Percentiles rank a stretch among this genome's conserved stretches.
These are phyloP conservation scores for Cytospora leucostoma DNA, from an alignment of 2,329 filamentous ascomycete genomes.

Conservation along the genomic window DNA sequence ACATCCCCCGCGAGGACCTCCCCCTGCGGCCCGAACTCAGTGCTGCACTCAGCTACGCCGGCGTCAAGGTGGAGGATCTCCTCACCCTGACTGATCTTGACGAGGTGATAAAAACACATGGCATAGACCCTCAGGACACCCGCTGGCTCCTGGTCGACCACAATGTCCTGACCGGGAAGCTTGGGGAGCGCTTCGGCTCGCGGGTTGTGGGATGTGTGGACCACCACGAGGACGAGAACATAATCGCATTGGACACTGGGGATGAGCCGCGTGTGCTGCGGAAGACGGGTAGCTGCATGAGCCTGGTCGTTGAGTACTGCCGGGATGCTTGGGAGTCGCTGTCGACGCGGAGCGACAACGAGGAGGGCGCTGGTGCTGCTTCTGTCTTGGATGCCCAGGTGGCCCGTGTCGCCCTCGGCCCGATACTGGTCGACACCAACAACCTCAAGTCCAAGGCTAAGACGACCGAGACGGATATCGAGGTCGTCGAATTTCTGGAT, in stretches of 20 bases:
- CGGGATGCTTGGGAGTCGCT: conserved; percentile 58
- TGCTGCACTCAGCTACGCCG: conserved; percentile 63
- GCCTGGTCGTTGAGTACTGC: conserved; percentile 65
- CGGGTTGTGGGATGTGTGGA: conserved; percentile 69
- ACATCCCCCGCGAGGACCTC: conserved; percentile 69
- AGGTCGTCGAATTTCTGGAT: conserved; percentile 58
- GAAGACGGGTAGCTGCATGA: conserved; percentile 72
- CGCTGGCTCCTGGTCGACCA: conserved; percentile 79
- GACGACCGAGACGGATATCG: conserved; percentile 40
- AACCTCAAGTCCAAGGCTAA: conserved; percentile 57
- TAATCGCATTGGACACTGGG: conserved; percentile 47
- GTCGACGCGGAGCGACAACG: conserved; percentile 30
- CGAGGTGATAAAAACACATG: conserved; percentile 29
- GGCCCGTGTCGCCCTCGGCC: conserved; percentile 67
- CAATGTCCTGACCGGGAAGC: conserved; percentile 66
- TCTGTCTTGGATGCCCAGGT: conserved; percentile 56
- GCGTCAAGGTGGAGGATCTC: conserved; percentile 61
- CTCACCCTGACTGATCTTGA: conserved; percentile 61
- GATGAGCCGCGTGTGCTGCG: conserved; percentile 62
- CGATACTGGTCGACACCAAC: conserved; percentile 72
- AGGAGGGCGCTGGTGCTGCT: conserved; percentile 39
- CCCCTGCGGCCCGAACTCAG: conserved; percentile 71
- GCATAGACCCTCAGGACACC: conserved; percentile 56
- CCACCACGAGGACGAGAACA: conserved; percentile 74
- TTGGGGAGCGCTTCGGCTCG: conserved; percentile 54